Conservation (phyloP, 306 rosid species). For the Cicer pinnatifidum region DNA sequence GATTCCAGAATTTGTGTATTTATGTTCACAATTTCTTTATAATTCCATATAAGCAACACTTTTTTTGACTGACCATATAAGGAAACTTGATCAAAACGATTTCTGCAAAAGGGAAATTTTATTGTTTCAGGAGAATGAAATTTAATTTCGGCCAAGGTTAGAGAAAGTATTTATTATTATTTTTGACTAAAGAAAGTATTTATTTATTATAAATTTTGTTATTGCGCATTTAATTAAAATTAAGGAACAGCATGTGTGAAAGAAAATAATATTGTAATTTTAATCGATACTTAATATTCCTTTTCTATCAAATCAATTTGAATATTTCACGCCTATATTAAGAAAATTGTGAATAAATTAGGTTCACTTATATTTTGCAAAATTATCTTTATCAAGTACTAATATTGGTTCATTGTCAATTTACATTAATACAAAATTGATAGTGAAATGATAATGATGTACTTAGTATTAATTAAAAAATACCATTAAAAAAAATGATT, state of each 20-base stretch:
- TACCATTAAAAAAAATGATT: no score
- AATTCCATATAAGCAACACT: not conserved
- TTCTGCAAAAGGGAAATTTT: not conserved
- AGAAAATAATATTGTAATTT: not conserved
- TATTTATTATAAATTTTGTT: not conserved
- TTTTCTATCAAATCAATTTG: no score
- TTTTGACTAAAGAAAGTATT: not conserved
- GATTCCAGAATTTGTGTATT: conserved; percentile 32
- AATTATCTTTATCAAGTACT: no score
- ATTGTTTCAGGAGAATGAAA: conserved; percentile 4
- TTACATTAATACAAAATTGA: no score
- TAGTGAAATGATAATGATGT: no score
- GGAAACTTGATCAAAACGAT: conserved; percentile 17
- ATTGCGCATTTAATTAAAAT: not conserved
- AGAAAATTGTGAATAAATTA: no score
- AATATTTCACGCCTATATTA: no score
- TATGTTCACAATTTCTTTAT: conserved; percentile 10
- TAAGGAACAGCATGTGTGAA: not conserved
- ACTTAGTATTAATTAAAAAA: no score
- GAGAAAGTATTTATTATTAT: not conserved
- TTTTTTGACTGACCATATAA: not conserved
- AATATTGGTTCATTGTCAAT: no score
- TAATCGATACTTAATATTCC: not conserved
- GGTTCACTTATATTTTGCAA: no score
- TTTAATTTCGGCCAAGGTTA: not conserved